Percentiles rank a stretch among this genome's conserved stretches.
Evolutionary conservation across 768 basidiomycete species (phyloP).

Genomic region (Amanita fuliginea): DNA sequence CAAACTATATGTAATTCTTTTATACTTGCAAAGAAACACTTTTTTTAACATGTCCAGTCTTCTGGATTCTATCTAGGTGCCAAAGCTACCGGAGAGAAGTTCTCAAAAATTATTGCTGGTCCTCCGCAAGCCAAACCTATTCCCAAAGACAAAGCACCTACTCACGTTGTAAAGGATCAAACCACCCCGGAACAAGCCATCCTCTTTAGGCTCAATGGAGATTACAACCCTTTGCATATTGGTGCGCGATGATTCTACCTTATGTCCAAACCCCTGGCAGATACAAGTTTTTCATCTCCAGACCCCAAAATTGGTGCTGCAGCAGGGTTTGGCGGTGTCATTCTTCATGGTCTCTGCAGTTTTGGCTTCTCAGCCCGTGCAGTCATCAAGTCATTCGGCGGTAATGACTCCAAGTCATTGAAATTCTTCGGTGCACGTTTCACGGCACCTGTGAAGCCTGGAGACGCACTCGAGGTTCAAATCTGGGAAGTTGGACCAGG

Average conservation of each 20-base stretch:
- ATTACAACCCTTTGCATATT: conserved; percentile 73
- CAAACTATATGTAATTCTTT: conserved; percentile 42
- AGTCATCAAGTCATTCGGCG: conserved; percentile 52
- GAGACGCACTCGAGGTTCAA: conserved; percentile 67
- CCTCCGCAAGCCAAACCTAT: conserved; percentile 50
- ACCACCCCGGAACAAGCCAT: conserved; percentile 59
- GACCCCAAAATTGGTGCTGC: conserved; percentile 66
- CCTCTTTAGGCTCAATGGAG: conserved; percentile 64
- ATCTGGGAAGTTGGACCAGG: conserved; percentile 71
- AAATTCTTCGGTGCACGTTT: conserved; percentile 66
- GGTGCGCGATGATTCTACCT: conserved; percentile 24
- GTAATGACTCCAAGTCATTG: conserved; percentile 48
- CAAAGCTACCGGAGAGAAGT: conserved; percentile 51
- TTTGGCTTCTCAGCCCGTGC: conserved; percentile 79
- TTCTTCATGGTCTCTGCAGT: conserved; percentile 75
- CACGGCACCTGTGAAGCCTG: conserved; percentile 76
- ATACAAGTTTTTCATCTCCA: conserved; percentile 12
- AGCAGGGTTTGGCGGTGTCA: conserved; percentile 74
- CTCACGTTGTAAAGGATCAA: conserved; percentile 51
- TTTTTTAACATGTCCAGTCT: conserved; percentile 24
- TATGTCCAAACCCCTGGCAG: neutral
- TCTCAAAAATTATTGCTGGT: conserved; percentile 48
- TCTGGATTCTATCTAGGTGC: conserved; percentile 64
- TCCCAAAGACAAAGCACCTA: conserved; percentile 49
- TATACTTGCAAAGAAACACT: neutral